Evolutionary conservation across 192 early-diverging fungal species (phyloP).

Genomic region (Cetraspora pellucida): DNA sequence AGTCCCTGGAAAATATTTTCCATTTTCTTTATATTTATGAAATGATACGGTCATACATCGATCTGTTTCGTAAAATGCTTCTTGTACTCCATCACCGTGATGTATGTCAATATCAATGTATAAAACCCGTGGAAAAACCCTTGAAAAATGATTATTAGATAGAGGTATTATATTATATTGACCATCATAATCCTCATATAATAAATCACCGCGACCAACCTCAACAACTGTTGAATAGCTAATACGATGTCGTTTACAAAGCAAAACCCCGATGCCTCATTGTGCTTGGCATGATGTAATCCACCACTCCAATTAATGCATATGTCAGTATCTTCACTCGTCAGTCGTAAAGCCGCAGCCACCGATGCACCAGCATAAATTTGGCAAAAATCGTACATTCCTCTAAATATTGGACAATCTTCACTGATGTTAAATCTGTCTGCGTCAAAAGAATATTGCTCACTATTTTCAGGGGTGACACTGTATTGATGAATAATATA

Average conservation of each 20-base stretch:
- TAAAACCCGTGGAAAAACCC: slow-evolving; percentile 79
- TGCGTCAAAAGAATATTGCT: slow-evolving; percentile 59
- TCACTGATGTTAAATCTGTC: slow-evolving; percentile 90
- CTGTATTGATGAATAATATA: slow-evolving; percentile 37
- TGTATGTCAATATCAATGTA: slow-evolving; percentile 98
- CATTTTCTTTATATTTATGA: slow-evolving; percentile 80
- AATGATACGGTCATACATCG: slow-evolving; percentile 96
- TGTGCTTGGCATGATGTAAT: slow-evolving; percentile 88
- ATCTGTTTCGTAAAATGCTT: slow-evolving; percentile 91
- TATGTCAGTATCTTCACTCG: slow-evolving; percentile 81
- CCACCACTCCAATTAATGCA: slow-evolving; percentile 99
- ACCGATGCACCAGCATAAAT: slow-evolving; percentile 94
- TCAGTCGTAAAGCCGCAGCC: slow-evolving; percentile 85
- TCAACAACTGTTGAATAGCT: slow-evolving; percentile 84
- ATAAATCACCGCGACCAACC: slow-evolving; percentile 42
- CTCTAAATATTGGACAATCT: slow-evolving; percentile 97
- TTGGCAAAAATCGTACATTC: slow-evolving; percentile 93
- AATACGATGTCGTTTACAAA: slow-evolving; percentile 99
- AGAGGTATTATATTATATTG: no score
- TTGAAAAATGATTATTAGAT: slow-evolving; percentile 26
- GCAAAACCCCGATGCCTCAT: slow-evolving; percentile 94
- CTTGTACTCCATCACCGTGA: slow-evolving; percentile 98
- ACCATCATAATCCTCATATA: background rate
- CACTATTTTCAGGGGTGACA: slow-evolving; percentile 74
- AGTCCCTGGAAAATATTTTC: slow-evolving; percentile 92